These are phyloP conservation scores for Claviceps monticola DNA, from an alignment of 2,329 filamentous ascomycete species.

Conservation along the genomic window DNA sequence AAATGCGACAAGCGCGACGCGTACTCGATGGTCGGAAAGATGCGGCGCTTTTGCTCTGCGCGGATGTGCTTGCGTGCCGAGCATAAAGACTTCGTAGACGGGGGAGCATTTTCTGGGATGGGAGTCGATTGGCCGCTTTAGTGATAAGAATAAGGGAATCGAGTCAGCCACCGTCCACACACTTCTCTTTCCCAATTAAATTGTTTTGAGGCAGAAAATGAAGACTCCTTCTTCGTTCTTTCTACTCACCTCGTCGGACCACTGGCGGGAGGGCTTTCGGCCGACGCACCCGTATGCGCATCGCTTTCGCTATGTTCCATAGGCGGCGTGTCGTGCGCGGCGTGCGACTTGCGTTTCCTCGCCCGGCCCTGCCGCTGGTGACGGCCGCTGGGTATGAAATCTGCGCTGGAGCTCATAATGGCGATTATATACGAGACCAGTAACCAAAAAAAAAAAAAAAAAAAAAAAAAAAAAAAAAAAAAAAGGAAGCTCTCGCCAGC, in stretches of 20 bases:
- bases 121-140: slow-evolving; percentile 69
- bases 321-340: slow-evolving; percentile 28
- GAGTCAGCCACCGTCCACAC: background rate
- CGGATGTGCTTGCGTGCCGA: slow-evolving; percentile 72
- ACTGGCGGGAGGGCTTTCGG: slow-evolving; percentile 23
- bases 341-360: slow-evolving; percentile 35
- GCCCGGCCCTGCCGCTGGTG: slow-evolving; percentile 32
- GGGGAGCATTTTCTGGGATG: slow-evolving; percentile 78
- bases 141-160: background rate
- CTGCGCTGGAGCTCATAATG: slow-evolving; percentile 16
- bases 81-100: slow-evolving; percentile 75
- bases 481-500: background rate
- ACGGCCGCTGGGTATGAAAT: slow-evolving; percentile 14
- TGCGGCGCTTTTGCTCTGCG: slow-evolving; percentile 63
- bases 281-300: slow-evolving; percentile 17
- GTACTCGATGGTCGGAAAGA: slow-evolving; percentile 92
- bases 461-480: background rate
- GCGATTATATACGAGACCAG: background rate
- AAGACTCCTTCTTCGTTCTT: background rate
- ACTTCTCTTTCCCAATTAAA: background rate
- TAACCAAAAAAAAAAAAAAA: background rate
- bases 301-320: slow-evolving; percentile 21
- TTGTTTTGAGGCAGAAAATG: background rate
- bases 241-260: slow-evolving; percentile 30
- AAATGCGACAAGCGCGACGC: slow-evolving; percentile 87